Percentiles rank a stretch among this genome's conserved stretches.
phyloP scores from a whole-genome alignment of 1,139 yeast species.

The Geotrichum citri-aurantii region DNA sequence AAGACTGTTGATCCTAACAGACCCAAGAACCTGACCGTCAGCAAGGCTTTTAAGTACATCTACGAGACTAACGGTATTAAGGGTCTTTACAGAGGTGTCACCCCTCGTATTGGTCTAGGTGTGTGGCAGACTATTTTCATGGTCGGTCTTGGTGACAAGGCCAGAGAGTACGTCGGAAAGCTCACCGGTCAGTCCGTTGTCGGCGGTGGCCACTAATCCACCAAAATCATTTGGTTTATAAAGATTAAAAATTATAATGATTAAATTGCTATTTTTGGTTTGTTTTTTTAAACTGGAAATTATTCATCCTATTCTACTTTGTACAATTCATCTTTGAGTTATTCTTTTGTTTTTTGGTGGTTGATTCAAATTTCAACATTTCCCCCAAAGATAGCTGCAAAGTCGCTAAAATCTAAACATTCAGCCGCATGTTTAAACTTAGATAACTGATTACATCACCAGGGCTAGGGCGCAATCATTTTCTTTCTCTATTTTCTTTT shows the following conservation, averaged over 20 bases:
- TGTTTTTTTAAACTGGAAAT: not conserved
- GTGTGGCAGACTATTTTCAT: constrained; percentile 98
- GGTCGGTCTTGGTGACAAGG: constrained; percentile 98
- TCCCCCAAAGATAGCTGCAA: too few species aligned
- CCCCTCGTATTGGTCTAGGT: constrained; percentile 94
- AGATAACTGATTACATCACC: not conserved
- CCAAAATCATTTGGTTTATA: not conserved
- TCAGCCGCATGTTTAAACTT: not conserved
- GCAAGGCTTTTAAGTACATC: constrained; percentile 75
- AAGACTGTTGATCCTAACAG: constrained; percentile 88
- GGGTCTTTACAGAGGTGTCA: constrained; percentile 93
- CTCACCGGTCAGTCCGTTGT: constrained; percentile 46
- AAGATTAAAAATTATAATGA: too few species aligned
- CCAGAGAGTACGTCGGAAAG: constrained; percentile 56
- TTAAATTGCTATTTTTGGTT: not conserved
- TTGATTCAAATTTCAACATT: not conserved
- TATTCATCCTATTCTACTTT: not conserved
- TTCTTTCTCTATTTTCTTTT: too few species aligned
- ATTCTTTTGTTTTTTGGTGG: not conserved
- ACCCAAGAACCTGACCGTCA: constrained; percentile 82
- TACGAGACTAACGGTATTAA: constrained; percentile 75
- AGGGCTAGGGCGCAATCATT: not conserved
- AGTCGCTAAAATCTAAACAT: not conserved
- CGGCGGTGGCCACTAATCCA: constrained; percentile 11
- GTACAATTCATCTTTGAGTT: not conserved